Evolutionary conservation across 2,329 filamentous ascomycete genomes (phyloP), one percentile per base, ranked within the genome.

Genomic region (Rutstroemia sp.): DNA sequence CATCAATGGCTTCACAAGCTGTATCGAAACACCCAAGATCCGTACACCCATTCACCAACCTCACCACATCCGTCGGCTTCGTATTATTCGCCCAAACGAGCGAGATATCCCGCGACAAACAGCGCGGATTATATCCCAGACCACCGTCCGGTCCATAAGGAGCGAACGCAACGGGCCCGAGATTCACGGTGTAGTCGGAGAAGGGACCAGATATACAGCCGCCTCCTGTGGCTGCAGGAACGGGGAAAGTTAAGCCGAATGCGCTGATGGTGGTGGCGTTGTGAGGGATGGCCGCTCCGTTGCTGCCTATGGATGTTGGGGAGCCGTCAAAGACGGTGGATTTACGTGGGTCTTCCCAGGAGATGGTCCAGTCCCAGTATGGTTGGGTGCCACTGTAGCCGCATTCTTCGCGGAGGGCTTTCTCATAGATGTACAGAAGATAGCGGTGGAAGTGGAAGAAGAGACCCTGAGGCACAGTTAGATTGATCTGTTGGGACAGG

Each of bases 271-370:
- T 56, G 10, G 68, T 69, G 47, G 64, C 65, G 10, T 64, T 64
- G 48, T 71, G 64, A 2, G 62, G 56, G 25, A 63, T 60, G 48
- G 65, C 70, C 2, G 58, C 68, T 21, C 78, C 78, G 57, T 81
- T 75, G 19, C 78, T 76, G 25, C 73, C 73, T 71, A 80, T 67
- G 53, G 73, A 76, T 50, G 74, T 77, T 25, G 73, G 73, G 59
- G 75, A 76, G 49, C 80, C 80, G 60, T 81, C 78, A 58, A 84
- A 82, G 49, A 82, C 65, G 14, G 78, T 76, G 0, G 78, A 80
- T 54, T 74, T 72, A 58, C 68, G 62, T 1, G 73, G 72, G 60
- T 81, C 74, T 39, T 44, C 10, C 44, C 48, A 49, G 17, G 39
- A 55, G 5, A 56, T 14, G 5, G 34, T 39, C 48, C 48, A 51